Conservation (phyloP, 2,329 filamentous ascomycete species). For the Neofusicoccum umdonicola region DNA sequence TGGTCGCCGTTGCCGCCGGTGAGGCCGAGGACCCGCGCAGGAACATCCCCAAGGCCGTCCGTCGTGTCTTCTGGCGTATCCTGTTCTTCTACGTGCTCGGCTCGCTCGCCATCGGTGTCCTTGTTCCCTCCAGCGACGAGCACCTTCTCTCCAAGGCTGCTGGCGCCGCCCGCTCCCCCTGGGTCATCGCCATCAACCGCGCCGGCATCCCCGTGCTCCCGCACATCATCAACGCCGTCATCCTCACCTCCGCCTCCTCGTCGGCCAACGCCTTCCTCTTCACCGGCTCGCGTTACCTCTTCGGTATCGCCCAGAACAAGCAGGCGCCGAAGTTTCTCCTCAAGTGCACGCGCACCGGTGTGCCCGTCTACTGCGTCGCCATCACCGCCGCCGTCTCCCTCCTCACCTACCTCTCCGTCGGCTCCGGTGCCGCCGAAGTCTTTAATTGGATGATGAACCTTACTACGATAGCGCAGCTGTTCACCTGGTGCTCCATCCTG, state of each 20-base stretch:
- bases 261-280: constrained; percentile 66
- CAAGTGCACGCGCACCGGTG: constrained; percentile 46
- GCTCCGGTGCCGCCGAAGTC: constrained; percentile 26
- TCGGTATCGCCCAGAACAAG: constrained; percentile 48
- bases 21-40: constrained; percentile 42
- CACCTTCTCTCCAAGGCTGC: constrained; percentile 47
- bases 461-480: constrained; percentile 29
- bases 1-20: constrained; percentile 36
- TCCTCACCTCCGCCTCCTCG: constrained; percentile 70
- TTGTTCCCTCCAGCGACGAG: constrained; percentile 56
- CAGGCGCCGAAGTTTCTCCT: constrained; percentile 54
- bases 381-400: constrained; percentile 51
- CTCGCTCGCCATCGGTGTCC: constrained; percentile 58
- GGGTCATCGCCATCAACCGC: constrained; percentile 65
- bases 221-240: constrained; percentile 72
- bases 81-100: constrained; percentile 54
- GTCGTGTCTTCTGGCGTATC: constrained; percentile 55
- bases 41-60: constrained; percentile 55
- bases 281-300: constrained; percentile 53
- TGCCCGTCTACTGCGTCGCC: constrained; percentile 40
- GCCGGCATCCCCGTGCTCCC: constrained; percentile 67
- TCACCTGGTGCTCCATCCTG: constrained; percentile 30
- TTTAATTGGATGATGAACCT: constrained; percentile 34
- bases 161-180: constrained; percentile 36
- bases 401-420: constrained; percentile 55